Evolutionary conservation across 2,329 filamentous ascomycete species (phyloP).

Genomic region (Exophiala aquamarina): DNA sequence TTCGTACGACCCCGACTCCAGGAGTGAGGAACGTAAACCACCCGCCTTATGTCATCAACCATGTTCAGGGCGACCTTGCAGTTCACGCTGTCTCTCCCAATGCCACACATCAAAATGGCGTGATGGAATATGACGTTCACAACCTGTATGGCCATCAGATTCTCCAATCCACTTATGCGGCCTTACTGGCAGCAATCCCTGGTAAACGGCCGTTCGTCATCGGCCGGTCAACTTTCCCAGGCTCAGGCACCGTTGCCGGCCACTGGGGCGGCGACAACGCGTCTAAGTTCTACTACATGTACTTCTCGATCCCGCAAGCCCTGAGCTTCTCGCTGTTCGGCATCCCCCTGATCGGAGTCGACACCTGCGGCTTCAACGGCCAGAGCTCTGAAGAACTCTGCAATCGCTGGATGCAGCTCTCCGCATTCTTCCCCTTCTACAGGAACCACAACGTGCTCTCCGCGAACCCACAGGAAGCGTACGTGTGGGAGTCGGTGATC

Average conservation of each 20-base stretch:
- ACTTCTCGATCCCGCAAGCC: conserved; percentile 74
- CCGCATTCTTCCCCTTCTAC: conserved; percentile 76
- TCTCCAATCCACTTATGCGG: conserved; percentile 73
- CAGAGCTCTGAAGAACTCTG: conserved; percentile 70
- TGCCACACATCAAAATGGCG: conserved; percentile 71
- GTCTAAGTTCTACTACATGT: conserved; percentile 71
- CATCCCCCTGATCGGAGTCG: conserved; percentile 73
- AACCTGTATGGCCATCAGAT: conserved; percentile 76
- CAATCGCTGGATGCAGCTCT: conserved; percentile 71
- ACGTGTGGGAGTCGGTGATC: conserved; percentile 65
- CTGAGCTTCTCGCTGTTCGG: conserved; percentile 73
- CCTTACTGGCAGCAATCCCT: conserved; percentile 63
- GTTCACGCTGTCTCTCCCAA: conserved; percentile 74
- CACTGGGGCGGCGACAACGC: conserved; percentile 82
- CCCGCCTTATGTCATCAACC: conserved; percentile 75
- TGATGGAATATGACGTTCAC: conserved; percentile 75
- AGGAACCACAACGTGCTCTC: conserved; percentile 70
- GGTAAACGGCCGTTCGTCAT: conserved; percentile 80
- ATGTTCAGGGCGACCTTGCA: conserved; percentile 70
- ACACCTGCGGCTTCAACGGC: conserved; percentile 69
- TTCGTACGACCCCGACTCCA: conserved; percentile 61
- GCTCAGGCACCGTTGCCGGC: conserved; percentile 71
- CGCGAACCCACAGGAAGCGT: conserved; percentile 68
- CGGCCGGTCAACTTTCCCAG: conserved; percentile 76
- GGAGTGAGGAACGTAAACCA: conserved; percentile 68